These are phyloP conservation scores for Trifolium pratense DNA, from an alignment of 306 rosid genomes.

Conservation along the genomic window DNA sequence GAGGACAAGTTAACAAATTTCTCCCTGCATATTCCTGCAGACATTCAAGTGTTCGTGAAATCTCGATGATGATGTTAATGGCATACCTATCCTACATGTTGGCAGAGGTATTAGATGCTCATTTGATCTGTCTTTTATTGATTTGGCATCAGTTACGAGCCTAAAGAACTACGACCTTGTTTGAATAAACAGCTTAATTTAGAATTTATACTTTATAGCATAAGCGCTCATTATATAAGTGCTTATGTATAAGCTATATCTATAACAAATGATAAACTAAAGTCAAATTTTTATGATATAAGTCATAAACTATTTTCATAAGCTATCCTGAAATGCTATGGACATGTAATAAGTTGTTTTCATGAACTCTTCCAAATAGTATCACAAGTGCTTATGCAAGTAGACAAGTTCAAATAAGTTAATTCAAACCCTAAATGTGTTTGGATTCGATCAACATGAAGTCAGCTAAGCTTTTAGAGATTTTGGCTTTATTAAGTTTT, in stretches of 20 bases:
- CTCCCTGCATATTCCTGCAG: conserved; percentile 51
- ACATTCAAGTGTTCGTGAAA: conserved; percentile 86
- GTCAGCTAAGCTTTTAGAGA: background rate
- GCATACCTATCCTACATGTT: conserved; percentile 92
- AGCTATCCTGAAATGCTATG: background rate
- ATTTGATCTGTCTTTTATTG: background rate
- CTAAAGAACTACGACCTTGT: background rate
- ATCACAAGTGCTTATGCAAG: background rate
- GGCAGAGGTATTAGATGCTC: conserved; percentile 69
- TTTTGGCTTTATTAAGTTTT: background rate
- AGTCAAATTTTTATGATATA: background rate
- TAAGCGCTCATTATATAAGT: background rate
- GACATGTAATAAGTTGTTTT: background rate
- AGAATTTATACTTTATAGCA: background rate
- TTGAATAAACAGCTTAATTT: background rate
- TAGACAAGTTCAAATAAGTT: background rate
- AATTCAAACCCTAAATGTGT: background rate
- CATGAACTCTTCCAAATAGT: background rate
- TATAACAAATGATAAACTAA: background rate
- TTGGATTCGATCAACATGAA: no score
- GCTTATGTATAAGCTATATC: background rate
- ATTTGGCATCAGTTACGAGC: conserved; percentile 17
- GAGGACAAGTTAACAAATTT: conserved; percentile 8
- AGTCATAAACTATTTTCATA: background rate
- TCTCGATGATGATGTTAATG: conserved; percentile 80